Evolutionary conservation across 2,329 filamentous ascomycete genomes (phyloP).

Genomic region (Aspergillus cejpii): DNA sequence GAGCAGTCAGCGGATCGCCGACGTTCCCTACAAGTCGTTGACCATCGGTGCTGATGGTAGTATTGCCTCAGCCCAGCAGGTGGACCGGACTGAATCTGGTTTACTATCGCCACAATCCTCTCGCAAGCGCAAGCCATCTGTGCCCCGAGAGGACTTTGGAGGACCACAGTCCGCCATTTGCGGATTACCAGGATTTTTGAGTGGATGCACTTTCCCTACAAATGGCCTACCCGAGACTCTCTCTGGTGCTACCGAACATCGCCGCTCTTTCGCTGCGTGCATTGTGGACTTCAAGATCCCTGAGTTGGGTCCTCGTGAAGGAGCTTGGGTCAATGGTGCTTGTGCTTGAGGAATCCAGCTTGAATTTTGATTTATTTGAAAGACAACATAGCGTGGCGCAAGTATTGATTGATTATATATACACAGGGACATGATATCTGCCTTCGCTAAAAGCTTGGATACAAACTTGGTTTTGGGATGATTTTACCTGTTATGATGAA

Average conservation of each 20-base stretch:
- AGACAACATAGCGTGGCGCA: background rate
- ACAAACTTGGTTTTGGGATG: no score
- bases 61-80: conserved; percentile 15
- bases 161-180: conserved; percentile 20
- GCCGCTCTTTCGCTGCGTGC: conserved; percentile 32
- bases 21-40: conserved; percentile 21
- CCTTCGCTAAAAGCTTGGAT: no score
- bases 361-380: background rate
- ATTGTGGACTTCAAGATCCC: conserved; percentile 35
- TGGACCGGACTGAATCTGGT: conserved; percentile 12
- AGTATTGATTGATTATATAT: background rate
- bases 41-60: conserved; percentile 24
- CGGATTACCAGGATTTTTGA: conserved; percentile 5
- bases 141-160: conserved; percentile 18
- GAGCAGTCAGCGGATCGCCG: conserved; percentile 4
- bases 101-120: conserved; percentile 8
- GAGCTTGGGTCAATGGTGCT: conserved; percentile 16
- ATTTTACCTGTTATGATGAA: no score
- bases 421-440: no score
- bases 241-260: conserved; percentile 10
- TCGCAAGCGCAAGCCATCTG: conserved; percentile 26
- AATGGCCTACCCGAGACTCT: conserved; percentile 1
- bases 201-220: conserved; percentile 4
- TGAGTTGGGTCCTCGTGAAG: conserved; percentile 21
- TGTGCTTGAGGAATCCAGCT: background rate